Conservation (phyloP, 306 rosid species). For the Castanea mollissima region DNA sequence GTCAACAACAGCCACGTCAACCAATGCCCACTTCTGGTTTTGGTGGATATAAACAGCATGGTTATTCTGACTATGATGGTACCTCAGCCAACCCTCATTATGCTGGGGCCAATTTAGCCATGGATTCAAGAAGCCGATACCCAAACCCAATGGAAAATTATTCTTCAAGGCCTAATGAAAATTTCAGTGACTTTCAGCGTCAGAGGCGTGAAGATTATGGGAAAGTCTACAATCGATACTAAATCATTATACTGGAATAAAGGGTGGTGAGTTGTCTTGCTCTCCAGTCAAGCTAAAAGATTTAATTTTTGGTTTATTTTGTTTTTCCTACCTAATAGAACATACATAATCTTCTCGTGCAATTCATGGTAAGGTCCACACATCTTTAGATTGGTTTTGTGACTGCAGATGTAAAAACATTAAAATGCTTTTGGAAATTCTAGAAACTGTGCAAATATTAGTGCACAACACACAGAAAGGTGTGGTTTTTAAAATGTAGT, state of each 20-base stretch:
- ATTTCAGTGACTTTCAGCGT: slow-evolving; percentile 68
- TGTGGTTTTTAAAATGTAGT: slow-evolving; percentile 16
- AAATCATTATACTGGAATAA: slow-evolving; percentile 39
- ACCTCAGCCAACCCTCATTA: slow-evolving; percentile 56
- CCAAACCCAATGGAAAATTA: slow-evolving; percentile 59
- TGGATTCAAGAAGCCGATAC: slow-evolving; percentile 78
- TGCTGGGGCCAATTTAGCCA: slow-evolving; percentile 51
- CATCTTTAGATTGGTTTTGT: slow-evolving; percentile 17
- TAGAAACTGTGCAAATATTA: slow-evolving; percentile 9
- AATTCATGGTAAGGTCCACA: slow-evolving; percentile 19
- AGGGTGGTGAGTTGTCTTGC: slow-evolving; percentile 72
- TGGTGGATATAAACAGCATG: slow-evolving; percentile 69
- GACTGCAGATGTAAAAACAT: slow-evolving; percentile 13
- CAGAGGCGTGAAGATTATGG: slow-evolving; percentile 74
- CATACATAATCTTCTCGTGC: slow-evolving; percentile 18
- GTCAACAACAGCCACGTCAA: slow-evolving; percentile 69
- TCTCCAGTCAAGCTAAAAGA: slow-evolving; percentile 30
- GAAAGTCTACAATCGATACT: slow-evolving; percentile 79
- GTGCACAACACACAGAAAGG: slow-evolving; percentile 8
- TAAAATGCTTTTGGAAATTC: slow-evolving; percentile 3
- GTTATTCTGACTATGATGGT: slow-evolving; percentile 65
- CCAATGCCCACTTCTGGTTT: slow-evolving; percentile 59
- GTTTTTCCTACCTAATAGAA: slow-evolving; percentile 25
- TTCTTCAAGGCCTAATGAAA: slow-evolving; percentile 68
- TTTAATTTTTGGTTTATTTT: slow-evolving; percentile 16